phyloP scores from a whole-genome alignment of 2,329 filamentous ascomycete genomes.

The Coniochaeta sp. region DNA sequence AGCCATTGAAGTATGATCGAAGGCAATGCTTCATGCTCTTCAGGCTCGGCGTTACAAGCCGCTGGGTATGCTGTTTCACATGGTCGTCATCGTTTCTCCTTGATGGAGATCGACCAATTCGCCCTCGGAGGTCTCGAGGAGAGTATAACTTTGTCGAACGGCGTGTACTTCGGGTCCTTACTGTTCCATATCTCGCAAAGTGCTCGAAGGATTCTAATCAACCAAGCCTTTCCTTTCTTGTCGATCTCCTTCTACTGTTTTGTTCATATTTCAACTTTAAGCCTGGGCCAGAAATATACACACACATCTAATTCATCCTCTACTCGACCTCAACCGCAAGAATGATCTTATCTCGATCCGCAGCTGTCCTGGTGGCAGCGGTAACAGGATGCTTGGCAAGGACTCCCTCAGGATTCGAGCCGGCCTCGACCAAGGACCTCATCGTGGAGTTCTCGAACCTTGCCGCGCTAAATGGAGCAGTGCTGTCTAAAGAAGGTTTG shows the following conservation, averaged over 20 bases:
- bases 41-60: neutral
- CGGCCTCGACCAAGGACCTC: conserved; percentile 27
- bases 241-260: neutral
- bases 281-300: too few relatives aligned
- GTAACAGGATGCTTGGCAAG: conserved; percentile 26
- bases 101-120: neutral
- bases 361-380: conserved; percentile 23
- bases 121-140: neutral
- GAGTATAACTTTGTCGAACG: neutral
- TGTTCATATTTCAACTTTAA: too few relatives aligned
- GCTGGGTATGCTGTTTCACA: neutral
- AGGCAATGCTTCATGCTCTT: conserved; percentile 2
- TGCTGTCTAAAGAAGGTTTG: conserved; percentile 29
- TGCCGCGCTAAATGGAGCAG: conserved; percentile 29
- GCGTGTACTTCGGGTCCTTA: neutral
- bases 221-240: neutral
- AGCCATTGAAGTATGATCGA: neutral
- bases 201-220: neutral
- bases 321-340: too few relatives aligned
- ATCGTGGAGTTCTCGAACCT: conserved; percentile 31
- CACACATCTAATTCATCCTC: neutral
- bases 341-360: conserved; percentile 24
- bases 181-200: neutral
- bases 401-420: conserved; percentile 34
- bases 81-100: conserved; percentile 3